phyloP scores from a whole-genome alignment of 1,284 basidiomycete genomes.

The Neolentinus lepideus region DNA sequence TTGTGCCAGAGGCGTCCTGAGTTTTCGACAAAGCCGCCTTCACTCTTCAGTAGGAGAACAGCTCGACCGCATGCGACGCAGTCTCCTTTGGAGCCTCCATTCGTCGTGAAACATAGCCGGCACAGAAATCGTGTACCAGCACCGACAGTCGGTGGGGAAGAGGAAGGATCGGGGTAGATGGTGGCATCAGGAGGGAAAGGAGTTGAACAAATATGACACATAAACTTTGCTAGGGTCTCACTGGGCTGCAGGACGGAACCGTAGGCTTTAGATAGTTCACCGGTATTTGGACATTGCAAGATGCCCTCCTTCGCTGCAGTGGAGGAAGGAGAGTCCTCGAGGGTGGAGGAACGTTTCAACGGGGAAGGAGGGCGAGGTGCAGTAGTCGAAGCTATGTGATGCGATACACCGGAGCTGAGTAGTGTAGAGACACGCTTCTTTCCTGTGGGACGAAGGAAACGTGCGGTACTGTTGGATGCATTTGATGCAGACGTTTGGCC shows the following conservation, averaged over 20 bases:
- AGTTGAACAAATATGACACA: constrained; percentile 56
- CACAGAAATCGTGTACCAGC: constrained; percentile 56
- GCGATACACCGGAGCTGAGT: constrained; percentile 41
- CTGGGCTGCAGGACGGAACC: constrained; percentile 76
- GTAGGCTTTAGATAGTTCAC: constrained; percentile 71
- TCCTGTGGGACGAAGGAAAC: constrained; percentile 38
- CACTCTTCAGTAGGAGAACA: constrained; percentile 65
- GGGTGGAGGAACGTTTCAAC: constrained; percentile 39
- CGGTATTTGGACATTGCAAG: constrained; percentile 51
- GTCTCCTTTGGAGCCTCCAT: constrained; percentile 69
- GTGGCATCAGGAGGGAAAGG: constrained; percentile 73
- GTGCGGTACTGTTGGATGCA: constrained; percentile 24
- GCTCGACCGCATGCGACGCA: constrained; percentile 60
- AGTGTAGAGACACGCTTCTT: constrained; percentile 21
- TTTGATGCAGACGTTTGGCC: no score
- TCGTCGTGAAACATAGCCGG: constrained; percentile 56
- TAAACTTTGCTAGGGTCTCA: constrained; percentile 57
- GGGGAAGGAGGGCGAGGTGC: constrained; percentile 44
- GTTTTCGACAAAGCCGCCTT: constrained; percentile 70
- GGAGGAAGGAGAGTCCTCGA: constrained; percentile 30
- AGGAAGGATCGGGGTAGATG: constrained; percentile 68
- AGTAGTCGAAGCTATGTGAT: constrained; percentile 49
- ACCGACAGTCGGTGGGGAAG: constrained; percentile 14
- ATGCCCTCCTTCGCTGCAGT: constrained; percentile 40
- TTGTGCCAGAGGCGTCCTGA: constrained; percentile 70